phyloP scores from a whole-genome alignment of 208 protist species.

The Naegleria gruberi region DNA sequence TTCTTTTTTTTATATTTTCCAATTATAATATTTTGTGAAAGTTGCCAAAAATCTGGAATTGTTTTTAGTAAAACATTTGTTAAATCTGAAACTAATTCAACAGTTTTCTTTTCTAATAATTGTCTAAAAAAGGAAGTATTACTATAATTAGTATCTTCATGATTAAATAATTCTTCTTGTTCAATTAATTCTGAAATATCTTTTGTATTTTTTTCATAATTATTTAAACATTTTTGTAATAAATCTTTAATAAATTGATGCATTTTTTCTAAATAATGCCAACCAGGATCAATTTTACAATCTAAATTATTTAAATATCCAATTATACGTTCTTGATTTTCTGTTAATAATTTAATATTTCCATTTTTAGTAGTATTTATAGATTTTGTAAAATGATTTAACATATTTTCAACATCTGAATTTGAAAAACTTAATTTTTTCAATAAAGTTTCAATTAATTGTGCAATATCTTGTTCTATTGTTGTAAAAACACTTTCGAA shows the following conservation, averaged over 20 bases:
- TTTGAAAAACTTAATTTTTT: neutral
- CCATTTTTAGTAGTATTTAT: neutral
- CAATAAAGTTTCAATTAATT: neutral
- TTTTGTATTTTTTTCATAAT: neutral
- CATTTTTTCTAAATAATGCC: neutral
- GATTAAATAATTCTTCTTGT: neutral
- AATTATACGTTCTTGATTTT: conserved; percentile 2
- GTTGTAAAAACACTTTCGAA: neutral
- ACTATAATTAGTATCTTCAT: neutral
- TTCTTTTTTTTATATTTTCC: neutral
- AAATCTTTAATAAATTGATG: neutral
- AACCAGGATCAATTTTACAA: neutral
- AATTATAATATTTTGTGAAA: neutral
- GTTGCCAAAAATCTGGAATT: conserved; percentile 10
- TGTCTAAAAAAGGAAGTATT: neutral
- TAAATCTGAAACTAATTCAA: neutral
- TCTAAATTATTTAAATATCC: conserved; percentile 6
- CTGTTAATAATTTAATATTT: conserved; percentile 5
- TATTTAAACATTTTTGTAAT: neutral
- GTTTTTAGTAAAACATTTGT: neutral
- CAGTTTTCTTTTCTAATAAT: neutral
- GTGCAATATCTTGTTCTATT: neutral
- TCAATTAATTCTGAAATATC: neutral
- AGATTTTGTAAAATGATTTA: neutral
- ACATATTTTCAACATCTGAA: neutral